These are phyloP conservation scores for Pyricularia sp. DNA, from an alignment of 2,329 filamentous ascomycete genomes.

Conservation along the genomic window DNA sequence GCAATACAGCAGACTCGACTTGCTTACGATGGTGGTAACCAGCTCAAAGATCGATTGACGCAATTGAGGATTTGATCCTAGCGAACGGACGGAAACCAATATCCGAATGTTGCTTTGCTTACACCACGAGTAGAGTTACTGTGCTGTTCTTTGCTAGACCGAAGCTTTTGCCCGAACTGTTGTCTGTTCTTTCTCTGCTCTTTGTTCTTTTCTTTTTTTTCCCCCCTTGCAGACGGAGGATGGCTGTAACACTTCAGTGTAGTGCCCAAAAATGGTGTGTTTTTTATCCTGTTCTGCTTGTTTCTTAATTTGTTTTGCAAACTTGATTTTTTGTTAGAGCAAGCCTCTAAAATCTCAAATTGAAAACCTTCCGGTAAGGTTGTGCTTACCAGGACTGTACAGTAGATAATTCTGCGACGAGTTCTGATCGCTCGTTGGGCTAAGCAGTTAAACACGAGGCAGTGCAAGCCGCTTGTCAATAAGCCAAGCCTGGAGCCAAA, in stretches of 20 bases:
- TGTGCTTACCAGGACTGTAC: not conserved
- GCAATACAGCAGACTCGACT: not conserved
- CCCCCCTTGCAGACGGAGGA: not conserved
- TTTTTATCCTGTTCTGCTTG: not conserved
- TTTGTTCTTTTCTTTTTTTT: not conserved
- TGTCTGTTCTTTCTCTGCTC: not conserved
- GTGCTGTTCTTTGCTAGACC: not conserved
- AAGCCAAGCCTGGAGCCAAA: not conserved
- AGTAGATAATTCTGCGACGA: not conserved
- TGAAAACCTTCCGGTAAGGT: not conserved
- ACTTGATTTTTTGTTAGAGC: not conserved
- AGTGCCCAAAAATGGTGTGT: not conserved
- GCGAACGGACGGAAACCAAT: not conserved
- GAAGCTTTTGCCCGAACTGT: not conserved
- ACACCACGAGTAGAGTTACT: not conserved
- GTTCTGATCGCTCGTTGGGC: not conserved
- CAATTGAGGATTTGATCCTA: not conserved
- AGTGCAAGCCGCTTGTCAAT: not conserved
- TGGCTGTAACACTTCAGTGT: not conserved
- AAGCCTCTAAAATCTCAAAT: not conserved
- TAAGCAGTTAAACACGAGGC: not conserved
- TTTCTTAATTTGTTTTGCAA: not conserved
- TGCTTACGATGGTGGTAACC: not conserved
- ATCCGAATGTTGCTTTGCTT: not conserved
- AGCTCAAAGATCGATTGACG: not conserved